A percentile compares a stretch with the other conserved stretches of the same genome.
Evolutionary conservation across 2,329 filamentous ascomycete genomes (phyloP).

Genomic region (Arthrobotrys sphaeroides): DNA sequence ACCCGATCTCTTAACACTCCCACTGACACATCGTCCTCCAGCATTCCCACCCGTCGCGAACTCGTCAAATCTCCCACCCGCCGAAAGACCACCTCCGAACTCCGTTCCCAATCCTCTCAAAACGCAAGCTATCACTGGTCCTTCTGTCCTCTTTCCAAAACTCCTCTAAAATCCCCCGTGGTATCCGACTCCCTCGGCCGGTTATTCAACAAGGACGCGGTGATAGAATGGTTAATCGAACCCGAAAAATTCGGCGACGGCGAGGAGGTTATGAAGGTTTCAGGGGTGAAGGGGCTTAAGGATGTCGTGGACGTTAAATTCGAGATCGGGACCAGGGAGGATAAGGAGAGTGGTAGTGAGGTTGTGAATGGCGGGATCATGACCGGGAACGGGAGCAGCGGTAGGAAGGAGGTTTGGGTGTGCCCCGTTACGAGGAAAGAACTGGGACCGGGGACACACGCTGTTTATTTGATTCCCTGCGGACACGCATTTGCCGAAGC

Average conservation of each 20-base stretch:
- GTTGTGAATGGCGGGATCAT: constrained; percentile 51
- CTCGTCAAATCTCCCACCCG: constrained; percentile 93
- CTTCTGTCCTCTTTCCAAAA: constrained; percentile 84
- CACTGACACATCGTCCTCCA: constrained; percentile 58
- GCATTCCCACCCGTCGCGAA: constrained; percentile 93
- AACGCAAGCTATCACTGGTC: constrained; percentile 87
- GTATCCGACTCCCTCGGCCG: constrained; percentile 86
- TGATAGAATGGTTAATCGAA: constrained; percentile 74
- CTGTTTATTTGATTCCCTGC: constrained; percentile 91
- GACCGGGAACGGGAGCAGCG: constrained; percentile 61
- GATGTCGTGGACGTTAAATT: constrained; percentile 91
- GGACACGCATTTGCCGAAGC: constrained; percentile 92
- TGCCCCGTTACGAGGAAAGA: constrained; percentile 90
- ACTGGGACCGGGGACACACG: constrained; percentile 78
- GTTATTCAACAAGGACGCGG: constrained; percentile 93
- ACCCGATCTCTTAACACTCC: not conserved
- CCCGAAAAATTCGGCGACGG: constrained; percentile 70
- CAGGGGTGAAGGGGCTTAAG: constrained; percentile 77
- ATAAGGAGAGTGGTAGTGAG: constrained; percentile 56
- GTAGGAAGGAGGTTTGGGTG: constrained; percentile 71
- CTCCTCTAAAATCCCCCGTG: constrained; percentile 75
- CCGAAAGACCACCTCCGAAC: constrained; percentile 79
- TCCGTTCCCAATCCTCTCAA: constrained; percentile 88
- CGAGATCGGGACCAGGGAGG: constrained; percentile 61
- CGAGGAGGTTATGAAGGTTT: constrained; percentile 68